Base-by-base conservation (phyloP, 257 asterid species). In the Rhazya stricta region DNA sequence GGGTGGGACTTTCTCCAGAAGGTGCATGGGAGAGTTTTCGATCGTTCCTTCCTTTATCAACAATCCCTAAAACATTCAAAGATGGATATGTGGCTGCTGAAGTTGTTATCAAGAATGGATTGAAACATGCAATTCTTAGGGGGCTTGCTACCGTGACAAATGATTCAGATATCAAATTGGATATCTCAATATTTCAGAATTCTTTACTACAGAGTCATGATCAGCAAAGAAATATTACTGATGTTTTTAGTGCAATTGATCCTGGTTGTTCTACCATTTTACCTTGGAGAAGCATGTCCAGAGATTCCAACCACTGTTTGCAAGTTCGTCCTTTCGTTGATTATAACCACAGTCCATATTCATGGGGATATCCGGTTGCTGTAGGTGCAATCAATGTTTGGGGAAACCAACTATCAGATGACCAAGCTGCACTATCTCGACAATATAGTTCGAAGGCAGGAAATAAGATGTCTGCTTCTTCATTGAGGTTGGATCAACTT, bases 1-100 rank as follows among this genome's bases (percentile, higher is more conserved):
- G 94, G 95, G 87, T 92, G 82, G 89, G 96, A 80, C 94, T 92
- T 76, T 82, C 87, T 72, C 90, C 90, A 37, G 87, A 86, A 79
- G 98, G 98, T 79, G 89, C 94, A 74, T 95, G 98, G 98, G 91
- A 95, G 84, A 92, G 98, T 84, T 88, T 91, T 71, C 98, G 98
- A 53, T 95, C 98, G 72, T 85, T 88, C 79, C 93, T 92, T 86
- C 98, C 99, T 68, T 79, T 84, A 53, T 88, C 99, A 73, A 94
- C 91, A 76, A 86, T 82, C 79, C 83, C 96, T 77, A 87, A 83
- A 91, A 87, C 89, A 81, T 79, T 95, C 73, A 76, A 83, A 76
- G 94, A 89, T 84, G 96, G 89, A 76, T 89, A 85, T 88, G 86
- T 92, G 80, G 99, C 96, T 78, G 74, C 93, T 57, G 99, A 95